These are phyloP conservation scores for Tetradesmus lagerheimii DNA, from an alignment of 139 green algal species.

Conservation along the genomic window DNA sequence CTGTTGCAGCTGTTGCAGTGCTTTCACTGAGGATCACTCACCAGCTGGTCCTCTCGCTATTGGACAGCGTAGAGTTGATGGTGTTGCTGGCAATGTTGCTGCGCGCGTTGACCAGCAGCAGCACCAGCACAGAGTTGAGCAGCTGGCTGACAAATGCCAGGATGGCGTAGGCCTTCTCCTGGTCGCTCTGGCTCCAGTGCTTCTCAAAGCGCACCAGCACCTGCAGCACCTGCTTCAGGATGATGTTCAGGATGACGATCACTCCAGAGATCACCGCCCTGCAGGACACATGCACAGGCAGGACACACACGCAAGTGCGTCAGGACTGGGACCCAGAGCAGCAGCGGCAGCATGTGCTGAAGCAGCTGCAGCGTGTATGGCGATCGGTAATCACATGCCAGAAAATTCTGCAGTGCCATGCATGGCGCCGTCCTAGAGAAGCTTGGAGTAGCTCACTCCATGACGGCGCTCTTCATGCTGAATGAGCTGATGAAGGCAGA, in stretches of 20 bases:
- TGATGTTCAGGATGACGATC: constrained; percentile 57
- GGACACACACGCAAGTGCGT: background rate
- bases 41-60: constrained; percentile 10
- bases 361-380: background rate
- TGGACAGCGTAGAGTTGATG: constrained; percentile 12
- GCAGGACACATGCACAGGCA: background rate
- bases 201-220: constrained; percentile 54
- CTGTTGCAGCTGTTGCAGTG: background rate
- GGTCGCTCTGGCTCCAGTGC: constrained; percentile 58
- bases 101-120: constrained; percentile 62
- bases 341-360: background rate
- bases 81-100: constrained; percentile 16
- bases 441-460: constrained; percentile 41
- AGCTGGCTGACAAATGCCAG: constrained; percentile 54
- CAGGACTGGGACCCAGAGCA: too few species aligned
- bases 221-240: constrained; percentile 58
- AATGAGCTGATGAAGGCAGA: constrained; percentile 38
- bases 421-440: background rate
- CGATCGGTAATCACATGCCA: background rate
- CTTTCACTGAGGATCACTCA: background rate
- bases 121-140: constrained; percentile 63
- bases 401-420: background rate
- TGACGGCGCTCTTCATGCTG: background rate
- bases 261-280: constrained; percentile 26
- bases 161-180: constrained; percentile 60